Conservation (phyloP, 139 green algal species). For the Tetratostichococcus sp. region DNA sequence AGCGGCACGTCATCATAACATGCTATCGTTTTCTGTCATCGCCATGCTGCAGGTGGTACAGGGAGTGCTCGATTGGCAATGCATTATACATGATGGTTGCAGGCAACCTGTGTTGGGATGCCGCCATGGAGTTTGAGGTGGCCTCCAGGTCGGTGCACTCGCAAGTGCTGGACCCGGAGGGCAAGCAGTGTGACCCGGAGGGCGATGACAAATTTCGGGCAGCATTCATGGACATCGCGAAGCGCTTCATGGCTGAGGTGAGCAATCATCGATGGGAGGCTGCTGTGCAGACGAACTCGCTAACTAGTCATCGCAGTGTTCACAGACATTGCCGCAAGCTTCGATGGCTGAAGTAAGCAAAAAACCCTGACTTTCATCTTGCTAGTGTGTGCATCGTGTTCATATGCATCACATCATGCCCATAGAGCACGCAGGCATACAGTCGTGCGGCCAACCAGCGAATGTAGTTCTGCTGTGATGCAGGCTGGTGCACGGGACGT, state of each 20-base stretch:
- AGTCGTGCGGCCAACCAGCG: too few species aligned
- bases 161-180: slow-evolving; percentile 63
- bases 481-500: not conserved
- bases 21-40: too few species aligned
- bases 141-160: slow-evolving; percentile 61
- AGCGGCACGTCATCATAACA: too few species aligned
- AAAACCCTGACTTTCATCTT: too few species aligned
- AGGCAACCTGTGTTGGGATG: slow-evolving; percentile 65
- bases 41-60: too few species aligned
- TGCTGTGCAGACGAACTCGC: not conserved
- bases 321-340: too few species aligned
- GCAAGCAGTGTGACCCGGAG: slow-evolving; percentile 48
- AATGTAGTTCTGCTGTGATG: not conserved
- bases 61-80: too few species aligned
- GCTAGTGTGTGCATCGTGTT: too few species aligned
- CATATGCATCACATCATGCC: too few species aligned
- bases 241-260: slow-evolving; percentile 40
- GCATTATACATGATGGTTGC: not conserved
- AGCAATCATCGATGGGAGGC: not conserved
- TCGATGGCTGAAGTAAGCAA: too few species aligned
- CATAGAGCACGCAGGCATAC: too few species aligned
- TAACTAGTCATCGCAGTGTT: too few species aligned
- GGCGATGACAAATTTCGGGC: slow-evolving; percentile 38
- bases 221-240: slow-evolving; percentile 37
- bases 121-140: slow-evolving; percentile 61